Evolutionary conservation across 306 rosid species (phyloP).

Genomic region (Castanea mollissima): DNA sequence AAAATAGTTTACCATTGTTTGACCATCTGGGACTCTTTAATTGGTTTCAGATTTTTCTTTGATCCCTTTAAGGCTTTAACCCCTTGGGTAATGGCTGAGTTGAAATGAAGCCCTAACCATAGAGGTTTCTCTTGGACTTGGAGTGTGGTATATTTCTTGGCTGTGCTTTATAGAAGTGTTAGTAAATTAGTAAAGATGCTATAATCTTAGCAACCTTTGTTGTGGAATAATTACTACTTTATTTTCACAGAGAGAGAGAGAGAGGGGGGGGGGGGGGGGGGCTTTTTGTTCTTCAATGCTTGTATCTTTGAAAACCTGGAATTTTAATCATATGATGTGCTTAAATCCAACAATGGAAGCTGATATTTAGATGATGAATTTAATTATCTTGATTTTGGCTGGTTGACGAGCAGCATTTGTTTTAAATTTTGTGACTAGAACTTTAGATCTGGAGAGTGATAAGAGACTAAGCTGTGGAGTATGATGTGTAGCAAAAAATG

Average conservation of each 20-base stretch:
- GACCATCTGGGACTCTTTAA: neutral
- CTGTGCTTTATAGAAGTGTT: neutral
- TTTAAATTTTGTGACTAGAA: neutral
- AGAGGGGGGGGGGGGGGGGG: neutral
- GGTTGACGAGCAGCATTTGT: slow-evolving; percentile 7
- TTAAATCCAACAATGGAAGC: slow-evolving; percentile 16
- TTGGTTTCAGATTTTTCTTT: neutral
- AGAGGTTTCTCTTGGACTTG: neutral
- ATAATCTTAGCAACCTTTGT: neutral
- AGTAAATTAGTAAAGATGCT: neutral
- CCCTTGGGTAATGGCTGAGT: neutral
- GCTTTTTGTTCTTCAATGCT: neutral
- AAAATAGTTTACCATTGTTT: neutral
- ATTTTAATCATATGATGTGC: slow-evolving; percentile 15
- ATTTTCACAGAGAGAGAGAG: neutral
- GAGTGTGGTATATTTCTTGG: neutral
- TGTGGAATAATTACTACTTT: neutral
- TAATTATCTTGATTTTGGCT: neutral
- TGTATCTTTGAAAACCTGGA: neutral
- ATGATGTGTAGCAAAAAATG: neutral
- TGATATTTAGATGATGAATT: slow-evolving; percentile 15
- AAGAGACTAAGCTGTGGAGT: neutral
- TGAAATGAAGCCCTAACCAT: neutral
- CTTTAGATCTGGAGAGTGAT: neutral
- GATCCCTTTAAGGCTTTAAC: neutral